A percentile compares a stretch with the other conserved stretches of the same genome.
Conservation (phyloP, 306 rosid genomes). For the Potentilla sterilis region DNA sequence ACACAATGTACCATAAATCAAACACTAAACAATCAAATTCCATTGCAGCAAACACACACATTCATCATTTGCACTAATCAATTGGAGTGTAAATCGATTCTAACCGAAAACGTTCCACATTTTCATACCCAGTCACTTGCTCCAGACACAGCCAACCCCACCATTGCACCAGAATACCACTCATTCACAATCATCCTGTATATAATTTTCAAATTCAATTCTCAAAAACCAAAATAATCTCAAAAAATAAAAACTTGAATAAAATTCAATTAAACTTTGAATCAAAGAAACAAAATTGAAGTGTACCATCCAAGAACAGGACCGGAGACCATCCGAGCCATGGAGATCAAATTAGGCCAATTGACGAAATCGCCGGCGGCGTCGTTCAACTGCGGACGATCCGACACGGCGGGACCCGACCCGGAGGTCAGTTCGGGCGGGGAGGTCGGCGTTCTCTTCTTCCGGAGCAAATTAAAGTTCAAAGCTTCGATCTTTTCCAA, state of each 20-base stretch:
- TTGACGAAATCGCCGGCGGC: slow-evolving; percentile 33
- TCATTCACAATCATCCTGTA: slow-evolving; percentile 80
- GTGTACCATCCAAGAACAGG: slow-evolving; percentile 84
- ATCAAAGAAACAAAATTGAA: neutral
- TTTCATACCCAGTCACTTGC: slow-evolving; percentile 76
- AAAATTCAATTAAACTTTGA: no score
- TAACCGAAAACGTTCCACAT: neutral
- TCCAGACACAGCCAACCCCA: slow-evolving; percentile 81
- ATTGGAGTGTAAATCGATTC: neutral
- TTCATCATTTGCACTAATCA: neutral
- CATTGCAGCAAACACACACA: neutral
- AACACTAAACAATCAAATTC: neutral
- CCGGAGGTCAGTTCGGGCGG: slow-evolving; percentile 39
- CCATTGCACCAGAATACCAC: slow-evolving; percentile 67
- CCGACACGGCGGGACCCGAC: slow-evolving; percentile 21
- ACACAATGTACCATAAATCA: slow-evolving; percentile 22
- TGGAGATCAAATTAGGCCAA: slow-evolving; percentile 72
- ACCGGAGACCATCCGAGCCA: slow-evolving; percentile 68
- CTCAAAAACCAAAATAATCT: neutral
- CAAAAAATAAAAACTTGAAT: neutral
- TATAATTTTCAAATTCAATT: slow-evolving; percentile 11
- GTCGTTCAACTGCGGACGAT: slow-evolving; percentile 31
- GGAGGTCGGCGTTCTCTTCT: slow-evolving; percentile 34
- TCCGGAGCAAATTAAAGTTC: slow-evolving; percentile 48
- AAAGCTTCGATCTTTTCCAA: slow-evolving; percentile 53